Evolutionary conservation across 2,329 filamentous ascomycete species (phyloP).

Genomic region (Metarhizium album): DNA sequence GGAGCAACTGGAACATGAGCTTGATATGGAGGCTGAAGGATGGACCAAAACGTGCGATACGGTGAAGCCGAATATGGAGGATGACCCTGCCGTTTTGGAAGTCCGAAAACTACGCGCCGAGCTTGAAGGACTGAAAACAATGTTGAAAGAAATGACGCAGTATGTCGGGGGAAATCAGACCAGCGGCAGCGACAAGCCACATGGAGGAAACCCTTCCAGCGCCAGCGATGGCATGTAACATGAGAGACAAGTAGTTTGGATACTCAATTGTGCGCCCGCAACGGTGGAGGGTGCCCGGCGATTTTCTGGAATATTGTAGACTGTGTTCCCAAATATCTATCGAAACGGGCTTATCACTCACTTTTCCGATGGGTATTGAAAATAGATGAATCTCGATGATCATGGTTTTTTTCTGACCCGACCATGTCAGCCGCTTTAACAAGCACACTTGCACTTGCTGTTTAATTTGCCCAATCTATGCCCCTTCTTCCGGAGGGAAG

Average conservation of each 20-base stretch:
- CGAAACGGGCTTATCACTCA: background rate
- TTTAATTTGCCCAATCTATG: background rate
- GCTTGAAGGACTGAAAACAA: conserved; percentile 43
- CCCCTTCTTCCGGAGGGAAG: conserved; percentile 14
- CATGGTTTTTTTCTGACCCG: background rate
- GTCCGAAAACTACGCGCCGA: conserved; percentile 47
- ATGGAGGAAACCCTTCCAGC: background rate
- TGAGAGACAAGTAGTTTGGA: background rate
- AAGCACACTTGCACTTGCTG: background rate
- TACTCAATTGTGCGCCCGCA: background rate
- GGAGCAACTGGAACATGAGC: conserved; percentile 65
- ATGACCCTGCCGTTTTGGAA: conserved; percentile 66
- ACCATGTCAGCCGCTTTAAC: no score
- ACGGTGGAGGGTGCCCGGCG: background rate
- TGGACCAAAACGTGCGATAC: conserved; percentile 72
- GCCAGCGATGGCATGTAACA: background rate
- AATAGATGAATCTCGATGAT: background rate
- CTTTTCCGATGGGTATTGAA: background rate
- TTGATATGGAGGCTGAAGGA: conserved; percentile 74
- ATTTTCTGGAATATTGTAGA: background rate
- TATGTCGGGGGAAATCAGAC: background rate
- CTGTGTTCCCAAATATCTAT: background rate
- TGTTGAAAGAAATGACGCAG: conserved; percentile 26
- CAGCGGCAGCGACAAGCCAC: background rate
- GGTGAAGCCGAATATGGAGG: conserved; percentile 73